phyloP scores from a whole-genome alignment of 2,329 filamentous ascomycete species.

The Dactylellina haptotyla region DNA sequence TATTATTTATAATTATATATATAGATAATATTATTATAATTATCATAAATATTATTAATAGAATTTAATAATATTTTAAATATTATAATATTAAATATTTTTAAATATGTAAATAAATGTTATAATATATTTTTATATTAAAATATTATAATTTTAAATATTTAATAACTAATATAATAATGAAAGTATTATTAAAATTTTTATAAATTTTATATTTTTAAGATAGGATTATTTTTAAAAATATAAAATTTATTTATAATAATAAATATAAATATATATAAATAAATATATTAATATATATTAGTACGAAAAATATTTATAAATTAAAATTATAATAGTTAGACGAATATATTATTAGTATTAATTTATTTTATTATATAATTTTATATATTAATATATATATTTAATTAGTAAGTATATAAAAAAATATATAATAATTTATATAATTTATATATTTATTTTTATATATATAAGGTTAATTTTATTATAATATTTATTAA shows the following conservation, averaged over 20 bases:
- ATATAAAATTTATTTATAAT: not conserved
- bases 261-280: not conserved
- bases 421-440: not conserved
- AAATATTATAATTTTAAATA: not conserved
- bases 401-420: not conserved
- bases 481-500: not conserved
- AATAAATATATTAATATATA: no score
- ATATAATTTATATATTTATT: slow-evolving; percentile 2
- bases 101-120: not conserved
- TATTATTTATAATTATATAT: not conserved
- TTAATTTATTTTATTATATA: not conserved
- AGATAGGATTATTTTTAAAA: not conserved
- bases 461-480: not conserved
- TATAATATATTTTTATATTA: no score
- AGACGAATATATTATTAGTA: not conserved
- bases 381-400: not conserved
- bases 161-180: not conserved
- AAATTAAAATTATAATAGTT: no score
- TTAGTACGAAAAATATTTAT: no score
- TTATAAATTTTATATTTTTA: not conserved
- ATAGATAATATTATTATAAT: not conserved
- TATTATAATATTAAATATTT: not conserved
- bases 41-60: not conserved
- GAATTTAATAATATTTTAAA: slow-evolving; percentile 1
- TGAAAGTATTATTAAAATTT: no score